A percentile compares a stretch with the other conserved stretches of the same genome.
These are phyloP conservation scores for Trichoderma breve DNA, from an alignment of 2,329 filamentous ascomycete species.

Conservation along the genomic window DNA sequence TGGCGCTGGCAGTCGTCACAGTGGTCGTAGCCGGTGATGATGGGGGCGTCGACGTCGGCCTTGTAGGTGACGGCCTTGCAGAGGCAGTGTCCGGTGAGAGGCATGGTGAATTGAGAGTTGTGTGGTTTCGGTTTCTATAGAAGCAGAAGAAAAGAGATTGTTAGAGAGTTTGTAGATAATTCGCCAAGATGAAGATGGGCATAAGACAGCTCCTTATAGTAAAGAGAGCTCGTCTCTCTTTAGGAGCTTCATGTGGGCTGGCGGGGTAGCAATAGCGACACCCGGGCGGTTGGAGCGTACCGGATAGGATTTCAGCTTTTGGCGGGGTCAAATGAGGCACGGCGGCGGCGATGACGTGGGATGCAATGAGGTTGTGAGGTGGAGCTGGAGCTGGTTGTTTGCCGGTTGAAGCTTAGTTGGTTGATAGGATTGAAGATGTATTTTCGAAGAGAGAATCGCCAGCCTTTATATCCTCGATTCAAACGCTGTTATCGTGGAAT, in stretches of 20 bases:
- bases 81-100: slow-evolving; percentile 67
- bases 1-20: slow-evolving; percentile 73
- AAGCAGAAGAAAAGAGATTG: background rate
- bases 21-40: slow-evolving; percentile 65
- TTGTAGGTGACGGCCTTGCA: slow-evolving; percentile 71
- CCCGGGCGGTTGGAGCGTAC: slow-evolving; percentile 4
- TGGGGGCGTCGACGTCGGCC: slow-evolving; percentile 49
- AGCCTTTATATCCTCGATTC: background rate
- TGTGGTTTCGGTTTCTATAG: background rate
- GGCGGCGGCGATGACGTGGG: slow-evolving; percentile 21
- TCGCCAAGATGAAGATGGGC: too few relatives aligned
- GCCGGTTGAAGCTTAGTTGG: slow-evolving; percentile 6
- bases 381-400: background rate
- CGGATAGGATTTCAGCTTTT: slow-evolving; percentile 9
- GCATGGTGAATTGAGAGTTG: slow-evolving; percentile 49
- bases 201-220: background rate
- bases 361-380: background rate
- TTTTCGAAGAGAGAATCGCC: background rate
- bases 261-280: slow-evolving; percentile 7
- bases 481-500: background rate
- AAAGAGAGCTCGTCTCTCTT: background rate
- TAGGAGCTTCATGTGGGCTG: background rate
- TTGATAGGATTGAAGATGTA: background rate
- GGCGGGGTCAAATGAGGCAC: slow-evolving; percentile 15
- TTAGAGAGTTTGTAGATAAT: background rate